These are phyloP conservation scores for Saccharomyces hybrid DNA, from an alignment of 1,139 yeast genomes.

Conservation along the genomic window DNA sequence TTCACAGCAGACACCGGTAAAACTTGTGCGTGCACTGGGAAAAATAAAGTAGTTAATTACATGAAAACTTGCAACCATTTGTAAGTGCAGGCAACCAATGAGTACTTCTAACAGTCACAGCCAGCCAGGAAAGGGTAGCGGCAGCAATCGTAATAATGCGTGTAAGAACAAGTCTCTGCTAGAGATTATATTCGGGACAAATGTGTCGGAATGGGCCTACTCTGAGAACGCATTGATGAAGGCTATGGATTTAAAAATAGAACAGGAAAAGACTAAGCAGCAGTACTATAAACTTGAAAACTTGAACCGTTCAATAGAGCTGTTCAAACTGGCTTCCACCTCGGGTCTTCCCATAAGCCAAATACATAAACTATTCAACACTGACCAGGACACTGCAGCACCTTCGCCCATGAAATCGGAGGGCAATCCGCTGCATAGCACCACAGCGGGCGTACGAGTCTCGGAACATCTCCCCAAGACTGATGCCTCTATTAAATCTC, in stretches of 20 bases:
- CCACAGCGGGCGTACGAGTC: not conserved
- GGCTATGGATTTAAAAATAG: constrained; percentile 57
- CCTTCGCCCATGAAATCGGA: not conserved
- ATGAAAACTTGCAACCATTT: not conserved
- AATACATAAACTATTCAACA: constrained; percentile 55
- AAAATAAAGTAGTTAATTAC: not conserved
- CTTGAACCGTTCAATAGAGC: constrained; percentile 50
- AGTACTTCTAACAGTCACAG: not conserved
- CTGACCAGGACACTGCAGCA: constrained; percentile 12
- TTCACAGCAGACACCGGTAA: not conserved
- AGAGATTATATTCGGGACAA: constrained; percentile 20
- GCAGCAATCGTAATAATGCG: not conserved
- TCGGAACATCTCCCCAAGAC: not conserved
- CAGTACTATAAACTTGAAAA: constrained; percentile 65
- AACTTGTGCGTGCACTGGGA: not conserved
- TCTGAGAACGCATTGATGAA: constrained; percentile 56
- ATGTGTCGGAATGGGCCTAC: constrained; percentile 15
- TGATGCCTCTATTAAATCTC: not conserved
- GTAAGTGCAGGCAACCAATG: not conserved
- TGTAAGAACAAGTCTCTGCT: constrained; percentile 4
- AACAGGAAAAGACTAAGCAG: constrained; percentile 80
- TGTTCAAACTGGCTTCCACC: constrained; percentile 53
- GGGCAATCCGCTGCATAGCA: not conserved
- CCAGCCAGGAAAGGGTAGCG: not conserved
- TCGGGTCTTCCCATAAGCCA: constrained; percentile 60